phyloP scores from a whole-genome alignment of 768 basidiomycete genomes.

The Auriscalpium orientale region DNA sequence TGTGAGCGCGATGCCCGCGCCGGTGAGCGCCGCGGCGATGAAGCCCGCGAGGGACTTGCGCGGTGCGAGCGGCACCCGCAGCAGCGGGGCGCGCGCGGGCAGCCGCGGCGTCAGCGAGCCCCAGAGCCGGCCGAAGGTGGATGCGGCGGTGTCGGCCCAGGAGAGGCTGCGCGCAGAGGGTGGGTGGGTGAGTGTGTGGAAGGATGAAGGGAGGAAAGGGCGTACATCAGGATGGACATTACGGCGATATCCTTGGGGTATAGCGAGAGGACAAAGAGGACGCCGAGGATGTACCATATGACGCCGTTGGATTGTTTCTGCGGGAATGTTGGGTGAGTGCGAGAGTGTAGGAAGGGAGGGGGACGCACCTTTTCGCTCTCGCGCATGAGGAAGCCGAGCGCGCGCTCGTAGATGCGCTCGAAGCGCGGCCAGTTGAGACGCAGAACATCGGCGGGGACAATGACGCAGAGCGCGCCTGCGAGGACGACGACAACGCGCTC shows the following conservation, averaged over 20 bases:
- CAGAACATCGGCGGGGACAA: constrained; percentile 69
- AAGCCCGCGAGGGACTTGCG: constrained; percentile 85
- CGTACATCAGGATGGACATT: constrained; percentile 76
- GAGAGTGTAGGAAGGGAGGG: background rate
- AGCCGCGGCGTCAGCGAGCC: constrained; percentile 61
- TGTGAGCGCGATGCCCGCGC: constrained; percentile 51
- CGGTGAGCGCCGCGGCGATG: constrained; percentile 67
- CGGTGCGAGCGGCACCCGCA: constrained; percentile 62
- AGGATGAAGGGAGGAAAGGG: background rate
- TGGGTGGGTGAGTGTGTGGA: background rate
- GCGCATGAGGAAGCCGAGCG: constrained; percentile 81
- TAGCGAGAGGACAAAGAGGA: constrained; percentile 62
- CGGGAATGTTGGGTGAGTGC: background rate
- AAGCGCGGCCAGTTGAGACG: constrained; percentile 61
- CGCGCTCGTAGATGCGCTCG: constrained; percentile 61
- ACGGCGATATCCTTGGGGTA: constrained; percentile 85
- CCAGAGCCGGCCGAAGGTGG: constrained; percentile 83
- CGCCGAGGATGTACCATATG: constrained; percentile 87
- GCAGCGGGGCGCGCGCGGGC: constrained; percentile 38
- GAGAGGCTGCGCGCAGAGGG: constrained; percentile 52
- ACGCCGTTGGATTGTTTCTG: constrained; percentile 78
- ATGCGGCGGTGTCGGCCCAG: constrained; percentile 94
- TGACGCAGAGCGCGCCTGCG: constrained; percentile 55
- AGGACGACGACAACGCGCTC: constrained; percentile 52
- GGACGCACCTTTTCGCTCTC: constrained; percentile 69